These are phyloP conservation scores for Talaromyces albobiverticillius DNA, from an alignment of 2,329 filamentous ascomycete species.

Conservation along the genomic window DNA sequence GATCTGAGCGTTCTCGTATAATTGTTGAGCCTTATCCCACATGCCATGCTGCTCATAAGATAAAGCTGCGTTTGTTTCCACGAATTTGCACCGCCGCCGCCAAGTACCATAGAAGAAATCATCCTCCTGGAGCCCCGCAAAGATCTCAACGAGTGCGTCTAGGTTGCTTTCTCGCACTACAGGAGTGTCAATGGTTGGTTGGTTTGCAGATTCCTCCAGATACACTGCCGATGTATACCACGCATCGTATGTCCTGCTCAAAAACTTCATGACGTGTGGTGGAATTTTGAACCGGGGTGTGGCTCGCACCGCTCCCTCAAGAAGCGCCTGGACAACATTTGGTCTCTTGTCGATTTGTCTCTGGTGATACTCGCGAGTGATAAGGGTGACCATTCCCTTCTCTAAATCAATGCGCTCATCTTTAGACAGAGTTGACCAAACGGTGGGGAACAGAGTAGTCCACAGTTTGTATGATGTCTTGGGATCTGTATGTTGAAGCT, in stretches of 20 bases:
- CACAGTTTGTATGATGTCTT: slow-evolving; percentile 84
- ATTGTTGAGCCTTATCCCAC: slow-evolving; percentile 97
- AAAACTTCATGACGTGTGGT: slow-evolving; percentile 92
- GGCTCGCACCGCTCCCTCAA: slow-evolving; percentile 81
- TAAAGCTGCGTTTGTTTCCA: slow-evolving; percentile 94
- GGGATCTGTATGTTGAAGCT: slow-evolving; percentile 86
- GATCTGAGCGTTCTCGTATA: slow-evolving; percentile 95
- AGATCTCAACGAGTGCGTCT: slow-evolving; percentile 91
- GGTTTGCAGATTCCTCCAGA: slow-evolving; percentile 83
- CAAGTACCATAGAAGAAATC: slow-evolving; percentile 97
- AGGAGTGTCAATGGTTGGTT: slow-evolving; percentile 78
- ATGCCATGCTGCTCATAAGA: slow-evolving; percentile 99
- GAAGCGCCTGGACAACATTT: slow-evolving; percentile 88
- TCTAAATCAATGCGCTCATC: slow-evolving; percentile 90
- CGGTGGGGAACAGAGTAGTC: slow-evolving; percentile 87
- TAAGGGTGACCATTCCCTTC: slow-evolving; percentile 80
- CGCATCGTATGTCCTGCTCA: slow-evolving; percentile 88
- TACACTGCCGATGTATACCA: slow-evolving; percentile 96
- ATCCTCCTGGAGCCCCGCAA: slow-evolving; percentile 86
- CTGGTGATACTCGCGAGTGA: slow-evolving; percentile 94
- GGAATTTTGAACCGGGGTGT: slow-evolving; percentile 88
- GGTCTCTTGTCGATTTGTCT: slow-evolving; percentile 92
- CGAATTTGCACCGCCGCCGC: slow-evolving; percentile 90
- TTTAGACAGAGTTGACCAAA: slow-evolving; percentile 81
- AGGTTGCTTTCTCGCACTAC: slow-evolving; percentile 89